phyloP scores from a whole-genome alignment of 1,284 basidiomycete genomes.

The Peniophora sp. region DNA sequence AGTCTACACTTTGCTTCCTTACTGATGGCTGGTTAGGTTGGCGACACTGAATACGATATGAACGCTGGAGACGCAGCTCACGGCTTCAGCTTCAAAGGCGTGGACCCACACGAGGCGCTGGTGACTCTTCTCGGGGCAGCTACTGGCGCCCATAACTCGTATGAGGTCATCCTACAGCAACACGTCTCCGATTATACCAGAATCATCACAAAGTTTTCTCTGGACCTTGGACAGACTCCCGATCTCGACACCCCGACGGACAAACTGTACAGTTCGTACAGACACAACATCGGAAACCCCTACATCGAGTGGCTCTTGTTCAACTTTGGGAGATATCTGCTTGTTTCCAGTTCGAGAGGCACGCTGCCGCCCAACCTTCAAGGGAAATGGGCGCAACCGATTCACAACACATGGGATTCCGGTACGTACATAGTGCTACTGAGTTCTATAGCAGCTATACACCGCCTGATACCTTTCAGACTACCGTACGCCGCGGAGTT shows the following conservation, averaged over 20 bases:
- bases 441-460: neutral
- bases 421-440: constrained; percentile 29
- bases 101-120: constrained; percentile 48
- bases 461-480: constrained; percentile 27
- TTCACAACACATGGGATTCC: constrained; percentile 49
- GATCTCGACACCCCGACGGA: constrained; percentile 49
- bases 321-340: constrained; percentile 65
- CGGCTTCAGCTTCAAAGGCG: constrained; percentile 54
- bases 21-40: constrained; percentile 20
- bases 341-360: constrained; percentile 55
- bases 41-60: constrained; percentile 60
- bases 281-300: constrained; percentile 44
- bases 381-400: constrained; percentile 59
- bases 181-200: constrained; percentile 45
- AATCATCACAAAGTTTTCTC: constrained; percentile 38
- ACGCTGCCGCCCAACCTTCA: constrained; percentile 63
- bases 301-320: constrained; percentile 71
- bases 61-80: constrained; percentile 47
- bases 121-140: constrained; percentile 29
- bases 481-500: constrained; percentile 42
- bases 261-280: constrained; percentile 42
- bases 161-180: constrained; percentile 25
- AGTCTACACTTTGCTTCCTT: no score
- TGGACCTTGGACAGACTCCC: constrained; percentile 51
- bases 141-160: constrained; percentile 10